Evolutionary conservation across 495 filamentous ascomycete genomes (phyloP).

Genomic region (Talaromyces borbonicus): DNA sequence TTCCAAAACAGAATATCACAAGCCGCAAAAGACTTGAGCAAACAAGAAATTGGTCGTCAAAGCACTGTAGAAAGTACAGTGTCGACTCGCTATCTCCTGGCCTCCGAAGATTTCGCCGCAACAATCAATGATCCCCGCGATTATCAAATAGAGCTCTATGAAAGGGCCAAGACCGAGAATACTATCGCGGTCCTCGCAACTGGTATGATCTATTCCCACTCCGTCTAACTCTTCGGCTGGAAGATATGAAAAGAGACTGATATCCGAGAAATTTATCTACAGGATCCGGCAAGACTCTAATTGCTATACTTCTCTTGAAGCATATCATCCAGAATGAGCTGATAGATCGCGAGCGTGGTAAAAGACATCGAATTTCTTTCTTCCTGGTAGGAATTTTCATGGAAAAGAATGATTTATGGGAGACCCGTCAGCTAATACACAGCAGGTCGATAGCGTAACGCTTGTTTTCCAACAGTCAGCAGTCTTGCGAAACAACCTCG

Average conservation of each 20-base stretch:
- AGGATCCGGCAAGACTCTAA: constrained; percentile 96
- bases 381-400: constrained; percentile 78
- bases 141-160: constrained; percentile 89
- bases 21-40: constrained; percentile 23
- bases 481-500: constrained; percentile 74
- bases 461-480: constrained; percentile 86
- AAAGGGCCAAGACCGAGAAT: constrained; percentile 77
- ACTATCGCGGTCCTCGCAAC: constrained; percentile 96
- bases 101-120: constrained; percentile 26
- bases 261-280: neutral
- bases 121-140: constrained; percentile 65
- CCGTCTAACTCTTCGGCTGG: too few relatives aligned
- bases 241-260: neutral
- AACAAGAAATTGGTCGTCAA: constrained; percentile 19
- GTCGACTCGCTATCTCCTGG: constrained; percentile 34
- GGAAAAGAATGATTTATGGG: neutral
- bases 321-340: constrained; percentile 72
- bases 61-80: constrained; percentile 22
- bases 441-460: constrained; percentile 73
- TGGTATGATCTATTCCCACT: too few relatives aligned
- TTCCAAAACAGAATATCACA: constrained; percentile 30
- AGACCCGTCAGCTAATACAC: neutral
- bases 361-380: constrained; percentile 58
- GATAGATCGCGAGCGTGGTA: constrained; percentile 52
- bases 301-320: constrained; percentile 78